Conservation (phyloP, 148 eudicot genomes). For the Polygonum maritimum region DNA sequence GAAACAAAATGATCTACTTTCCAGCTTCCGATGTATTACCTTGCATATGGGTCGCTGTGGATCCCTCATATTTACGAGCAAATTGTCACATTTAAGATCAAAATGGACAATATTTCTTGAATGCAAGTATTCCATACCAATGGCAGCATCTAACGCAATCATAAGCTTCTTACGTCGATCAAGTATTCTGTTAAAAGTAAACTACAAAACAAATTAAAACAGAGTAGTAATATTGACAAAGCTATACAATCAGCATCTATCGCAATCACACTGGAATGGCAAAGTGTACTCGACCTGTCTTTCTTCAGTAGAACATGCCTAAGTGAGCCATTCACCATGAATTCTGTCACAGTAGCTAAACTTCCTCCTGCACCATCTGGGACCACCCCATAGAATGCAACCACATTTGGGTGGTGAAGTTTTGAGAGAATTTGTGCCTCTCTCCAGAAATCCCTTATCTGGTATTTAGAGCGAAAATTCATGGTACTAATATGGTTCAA, state of each 20-base stretch:
- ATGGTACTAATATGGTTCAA: not conserved
- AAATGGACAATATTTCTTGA: slow-evolving; percentile 91
- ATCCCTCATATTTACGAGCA: slow-evolving; percentile 85
- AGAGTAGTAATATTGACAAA: not conserved
- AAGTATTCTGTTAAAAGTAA: slow-evolving; percentile 43
- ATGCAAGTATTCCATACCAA: slow-evolving; percentile 98
- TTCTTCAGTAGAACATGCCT: slow-evolving; percentile 73
- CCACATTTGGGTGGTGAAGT: slow-evolving; percentile 95
- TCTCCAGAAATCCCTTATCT: slow-evolving; percentile 92
- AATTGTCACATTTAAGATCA: slow-evolving; percentile 95
- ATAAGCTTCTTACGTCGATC: slow-evolving; percentile 75
- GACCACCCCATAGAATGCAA: slow-evolving; percentile 96
- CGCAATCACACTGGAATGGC: slow-evolving; percentile 24
- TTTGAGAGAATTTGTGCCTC: slow-evolving; percentile 90
- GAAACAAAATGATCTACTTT: not conserved
- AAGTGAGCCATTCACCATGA: slow-evolving; percentile 90
- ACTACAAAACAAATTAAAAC: not conserved
- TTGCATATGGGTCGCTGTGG: slow-evolving; percentile 90
- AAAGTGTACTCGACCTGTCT: slow-evolving; percentile 81
- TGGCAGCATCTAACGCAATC: slow-evolving; percentile 98
- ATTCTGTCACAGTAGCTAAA: slow-evolving; percentile 93
- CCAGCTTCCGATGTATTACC: slow-evolving; percentile 29
- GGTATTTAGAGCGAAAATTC: not conserved
- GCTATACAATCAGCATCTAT: not conserved
- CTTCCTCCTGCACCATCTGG: slow-evolving; percentile 94